A percentile compares a stretch with the other conserved stretches of the same genome.
These are phyloP conservation scores for Sugiyamaella americana DNA, from an alignment of 805 yeast species.

Conservation along the genomic window DNA sequence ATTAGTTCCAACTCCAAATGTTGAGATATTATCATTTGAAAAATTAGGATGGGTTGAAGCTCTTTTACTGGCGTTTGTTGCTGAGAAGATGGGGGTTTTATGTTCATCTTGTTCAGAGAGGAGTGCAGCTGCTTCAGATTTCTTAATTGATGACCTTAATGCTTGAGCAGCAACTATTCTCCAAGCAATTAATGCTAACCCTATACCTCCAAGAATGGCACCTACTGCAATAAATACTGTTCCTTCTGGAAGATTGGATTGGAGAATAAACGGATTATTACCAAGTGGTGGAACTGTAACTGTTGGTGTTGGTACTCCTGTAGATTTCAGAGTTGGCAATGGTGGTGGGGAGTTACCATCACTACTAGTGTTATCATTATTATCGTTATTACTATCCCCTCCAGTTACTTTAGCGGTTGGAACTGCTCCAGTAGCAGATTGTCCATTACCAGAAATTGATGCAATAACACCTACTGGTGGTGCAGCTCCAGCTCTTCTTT, in stretches of 20 bases:
- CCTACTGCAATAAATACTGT: constrained; percentile 83
- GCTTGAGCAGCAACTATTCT: constrained; percentile 41
- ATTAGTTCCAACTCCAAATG: neutral
- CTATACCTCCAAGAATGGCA: constrained; percentile 53
- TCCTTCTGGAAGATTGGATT: constrained; percentile 54
- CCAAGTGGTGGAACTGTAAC: constrained; percentile 52
- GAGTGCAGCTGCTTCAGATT: constrained; percentile 29
- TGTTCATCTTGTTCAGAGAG: constrained; percentile 3
- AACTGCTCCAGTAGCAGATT: neutral
- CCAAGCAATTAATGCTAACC: constrained; percentile 47
- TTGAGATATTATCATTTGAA: constrained; percentile 11
- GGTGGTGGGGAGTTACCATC: constrained; percentile 3
- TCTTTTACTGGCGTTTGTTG: neutral
- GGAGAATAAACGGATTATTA: constrained; percentile 59
- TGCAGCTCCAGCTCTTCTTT: neutral
- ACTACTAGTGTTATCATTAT: too few relatives aligned
- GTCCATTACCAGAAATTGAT: neutral
- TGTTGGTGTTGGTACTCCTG: constrained; percentile 38
- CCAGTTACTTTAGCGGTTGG: constrained; percentile 1
- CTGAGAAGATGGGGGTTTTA: neutral
- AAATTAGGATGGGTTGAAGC: constrained; percentile 6
- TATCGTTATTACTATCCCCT: too few relatives aligned
- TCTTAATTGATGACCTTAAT: constrained; percentile 49
- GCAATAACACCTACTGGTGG: constrained; percentile 6
- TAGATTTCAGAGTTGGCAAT: constrained; percentile 13